These are phyloP conservation scores for Jacaranda mimosifolia DNA, from an alignment of 257 asterid species.

Conservation along the genomic window DNA sequence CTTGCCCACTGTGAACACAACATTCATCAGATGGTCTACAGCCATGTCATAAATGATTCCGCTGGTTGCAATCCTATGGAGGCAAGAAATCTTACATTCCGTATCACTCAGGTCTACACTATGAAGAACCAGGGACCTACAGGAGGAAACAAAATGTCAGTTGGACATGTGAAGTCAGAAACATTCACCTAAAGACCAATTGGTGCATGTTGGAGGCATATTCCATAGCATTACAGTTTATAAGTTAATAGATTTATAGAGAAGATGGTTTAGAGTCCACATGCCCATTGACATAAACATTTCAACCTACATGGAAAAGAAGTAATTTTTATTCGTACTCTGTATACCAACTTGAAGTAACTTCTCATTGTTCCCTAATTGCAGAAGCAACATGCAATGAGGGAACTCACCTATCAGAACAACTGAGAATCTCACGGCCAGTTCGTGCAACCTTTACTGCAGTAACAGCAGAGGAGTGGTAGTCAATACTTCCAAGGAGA, in stretches of 20 bases:
- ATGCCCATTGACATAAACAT: slow-evolving; percentile 4
- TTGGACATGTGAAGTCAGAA: slow-evolving; percentile 24
- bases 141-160: slow-evolving; percentile 37
- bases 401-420: slow-evolving; percentile 65
- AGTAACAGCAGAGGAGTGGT: slow-evolving; percentile 63
- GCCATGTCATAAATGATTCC: slow-evolving; percentile 59
- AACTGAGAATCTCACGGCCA: slow-evolving; percentile 67
- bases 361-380: background rate
- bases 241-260: slow-evolving; percentile 2
- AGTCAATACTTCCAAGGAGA: slow-evolving; percentile 60
- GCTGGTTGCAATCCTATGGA: slow-evolving; percentile 46
- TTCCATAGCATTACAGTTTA: slow-evolving; percentile 13
- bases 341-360: slow-evolving; percentile 20
- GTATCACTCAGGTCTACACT: slow-evolving; percentile 51
- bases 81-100: slow-evolving; percentile 52
- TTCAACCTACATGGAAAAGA: slow-evolving; percentile 4
- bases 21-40: slow-evolving; percentile 49
- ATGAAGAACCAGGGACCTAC: slow-evolving; percentile 67
- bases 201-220: slow-evolving; percentile 14
- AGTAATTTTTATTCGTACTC: background rate
- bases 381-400: slow-evolving; percentile 14
- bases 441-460: slow-evolving; percentile 55
- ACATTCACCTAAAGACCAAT: slow-evolving; percentile 18
- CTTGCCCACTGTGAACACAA: slow-evolving; percentile 63
- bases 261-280: slow-evolving; percentile 19